Base-by-base conservation (phyloP, 1,284 basidiomycete species). In the Trametes versicolor region DNA sequence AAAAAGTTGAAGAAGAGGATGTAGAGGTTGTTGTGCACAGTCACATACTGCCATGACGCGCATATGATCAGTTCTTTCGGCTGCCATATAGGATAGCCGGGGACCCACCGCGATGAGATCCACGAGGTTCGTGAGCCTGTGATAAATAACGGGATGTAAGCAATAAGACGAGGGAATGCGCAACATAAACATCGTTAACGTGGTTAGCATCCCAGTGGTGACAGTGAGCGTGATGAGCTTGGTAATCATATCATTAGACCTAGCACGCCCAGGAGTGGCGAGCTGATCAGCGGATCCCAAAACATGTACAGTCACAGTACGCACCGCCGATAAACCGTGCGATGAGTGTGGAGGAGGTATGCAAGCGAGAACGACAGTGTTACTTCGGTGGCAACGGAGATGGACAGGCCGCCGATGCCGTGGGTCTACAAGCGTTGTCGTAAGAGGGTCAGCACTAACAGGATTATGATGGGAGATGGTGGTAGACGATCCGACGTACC, bases 171-270 rank as follows among this genome's bases (percentile, higher is more conserved):
- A n/a, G n/a, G n/a, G n/a, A n/a, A n/a, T n/a, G n/a, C n/a, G n/a
- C n/a, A n/a, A n/a, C n/a, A n/a, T n/a, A n/a, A n/a, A n/a, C n/a
- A n/a, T n/a, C n/a, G n/a, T n/a, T 23, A 34, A 63, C 62, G 56
- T 36, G 7, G 62, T 58, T 32, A 63, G 62, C 49, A 63, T 41
- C 7, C 56, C 62, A 1, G 62, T 63, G 1, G 55, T 48, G 15
- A 63, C 25, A 0, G 55, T 53, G 29, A 63, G 48, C 12, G 34
- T 19, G 10, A 63, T 63, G 29, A 63, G 50, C 43, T 58, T 58
- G 2, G 56, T 58, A 29, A 63, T 48, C 6, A 48, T 48, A 27
- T 48, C 45, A 9, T 48, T 48, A 2, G 45, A 48, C 45, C 45
- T 48, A 8, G 1, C 4, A 13, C 25, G 25, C 10, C 27, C n/a